Percentiles rank a stretch among this genome's conserved stretches.
phyloP scores from a whole-genome alignment of 108 stramenopile species.

The Cyclotella baltica region DNA sequence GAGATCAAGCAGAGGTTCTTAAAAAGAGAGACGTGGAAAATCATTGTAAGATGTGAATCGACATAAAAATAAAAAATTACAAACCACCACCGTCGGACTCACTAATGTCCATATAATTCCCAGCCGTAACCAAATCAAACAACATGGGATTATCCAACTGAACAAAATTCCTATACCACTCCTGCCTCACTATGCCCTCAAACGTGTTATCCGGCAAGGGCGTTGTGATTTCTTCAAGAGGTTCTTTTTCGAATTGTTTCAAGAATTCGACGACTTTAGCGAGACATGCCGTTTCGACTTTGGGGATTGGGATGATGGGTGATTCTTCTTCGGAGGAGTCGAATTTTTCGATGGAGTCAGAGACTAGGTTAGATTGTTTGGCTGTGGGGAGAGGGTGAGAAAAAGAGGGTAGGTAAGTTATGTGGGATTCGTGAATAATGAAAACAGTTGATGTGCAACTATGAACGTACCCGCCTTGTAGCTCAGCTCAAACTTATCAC shows the following conservation, averaged over 20 bases:
- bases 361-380: constrained; percentile 43
- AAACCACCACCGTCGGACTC: constrained; percentile 1
- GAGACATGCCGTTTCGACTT: constrained; percentile 62
- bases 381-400: constrained; percentile 17
- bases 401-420: no score
- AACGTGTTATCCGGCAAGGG: constrained; percentile 73
- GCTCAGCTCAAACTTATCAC: constrained; percentile 10
- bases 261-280: constrained; percentile 81
- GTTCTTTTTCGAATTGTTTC: constrained; percentile 69
- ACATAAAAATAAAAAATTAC: not conserved
- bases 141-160: constrained; percentile 69
- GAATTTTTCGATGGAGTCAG: constrained; percentile 26
- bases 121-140: constrained; percentile 79
- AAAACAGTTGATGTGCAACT: not conserved
- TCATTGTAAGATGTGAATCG: not conserved
- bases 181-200: constrained; percentile 72
- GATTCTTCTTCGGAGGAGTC: constrained; percentile 23
- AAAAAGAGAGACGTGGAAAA: not conserved
- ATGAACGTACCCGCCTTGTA: constrained; percentile 10
- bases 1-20: constrained; percentile 81
- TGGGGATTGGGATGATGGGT: constrained; percentile 31
- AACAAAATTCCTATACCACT: constrained; percentile 79
- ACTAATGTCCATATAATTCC: constrained; percentile 82
- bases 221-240: constrained; percentile 73
- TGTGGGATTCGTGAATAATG: not conserved